These are phyloP conservation scores for Vicia villosa DNA, from an alignment of 306 rosid genomes.

Conservation along the genomic window DNA sequence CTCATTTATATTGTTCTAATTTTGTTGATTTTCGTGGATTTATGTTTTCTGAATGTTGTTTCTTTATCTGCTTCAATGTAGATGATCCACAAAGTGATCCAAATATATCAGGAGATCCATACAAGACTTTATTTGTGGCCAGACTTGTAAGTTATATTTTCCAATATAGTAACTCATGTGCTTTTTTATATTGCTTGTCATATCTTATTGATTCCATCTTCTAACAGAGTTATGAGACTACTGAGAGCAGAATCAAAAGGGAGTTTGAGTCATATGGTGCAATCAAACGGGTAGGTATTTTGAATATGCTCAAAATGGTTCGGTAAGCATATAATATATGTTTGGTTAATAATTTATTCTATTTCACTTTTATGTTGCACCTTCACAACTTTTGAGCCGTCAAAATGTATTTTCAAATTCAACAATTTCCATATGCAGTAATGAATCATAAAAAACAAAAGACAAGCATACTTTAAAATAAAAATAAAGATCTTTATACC, in stretches of 20 bases:
- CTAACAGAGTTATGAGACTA: constrained; percentile 88
- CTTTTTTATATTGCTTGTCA: constrained; percentile 12
- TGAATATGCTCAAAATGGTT: constrained; percentile 69
- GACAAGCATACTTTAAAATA: not conserved
- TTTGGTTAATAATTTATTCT: constrained; percentile 15
- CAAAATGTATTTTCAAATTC: constrained; percentile 15
- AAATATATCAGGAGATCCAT: constrained; percentile 89
- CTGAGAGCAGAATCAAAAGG: constrained; percentile 98
- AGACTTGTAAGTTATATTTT: constrained; percentile 70
- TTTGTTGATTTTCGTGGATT: constrained; percentile 11
- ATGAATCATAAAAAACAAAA: not conserved
- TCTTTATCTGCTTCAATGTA: constrained; percentile 44
- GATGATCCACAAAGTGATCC: constrained; percentile 87
- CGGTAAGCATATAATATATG: constrained; percentile 80
- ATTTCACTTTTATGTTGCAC: constrained; percentile 18
- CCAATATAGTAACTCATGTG: not conserved
- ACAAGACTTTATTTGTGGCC: constrained; percentile 92
- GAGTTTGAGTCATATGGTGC: constrained; percentile 99
- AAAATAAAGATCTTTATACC: not conserved
- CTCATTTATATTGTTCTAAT: constrained; percentile 1
- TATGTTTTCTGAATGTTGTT: constrained; percentile 18
- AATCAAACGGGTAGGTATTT: constrained; percentile 99
- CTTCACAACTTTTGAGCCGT: not conserved
- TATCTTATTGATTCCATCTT: constrained; percentile 29
- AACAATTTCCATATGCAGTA: constrained; percentile 9